Base-by-base conservation (phyloP, 345 rosid species). In the Salix udensis region DNA sequence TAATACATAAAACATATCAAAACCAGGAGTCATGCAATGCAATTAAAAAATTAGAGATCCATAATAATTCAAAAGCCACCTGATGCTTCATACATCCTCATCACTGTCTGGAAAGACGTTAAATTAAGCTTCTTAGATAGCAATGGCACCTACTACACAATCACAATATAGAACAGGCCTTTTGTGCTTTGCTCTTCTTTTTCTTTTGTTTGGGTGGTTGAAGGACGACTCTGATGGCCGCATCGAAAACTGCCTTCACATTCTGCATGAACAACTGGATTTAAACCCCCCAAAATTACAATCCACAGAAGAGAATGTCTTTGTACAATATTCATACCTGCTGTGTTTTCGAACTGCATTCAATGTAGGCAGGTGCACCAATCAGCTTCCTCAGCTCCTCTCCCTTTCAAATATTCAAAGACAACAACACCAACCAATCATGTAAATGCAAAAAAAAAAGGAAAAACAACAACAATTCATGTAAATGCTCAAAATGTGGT, bases 281-380 rank as follows among this genome's bases (percentile, higher is more conserved):
- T 50, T 9, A 6, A 21, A 62, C 31, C 8, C 37, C 53, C 69
- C 15, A 48, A 6, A 15, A 34, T 77, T 30, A 26, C 10, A 28
- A 44, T 8, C 34, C 34, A 8, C 5, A 28, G 21, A 67, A 58
- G 36, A 66, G 28, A 42, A 52, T 23, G 28, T n/a, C 39, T 23
- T 7, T 30, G 8, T 28, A 30, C 12, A 58, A 18, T 26, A 31
- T 67, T 68, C 30, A 71, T 77, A 92, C 98, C 95, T 92, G 92
- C 80, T 91, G 98, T 30, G 98, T 87, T 82, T 95, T 95, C 24
- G 97, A 89, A 85, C 97, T 95, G 80, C 98, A 93, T 76, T 95
- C 98, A 61, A 95, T 83, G 82, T 95, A 95, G 62, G 90, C 88
- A 50, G 98, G 94, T 68, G 98, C 86, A 68, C 90, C 91, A 68